These are phyloP conservation scores for Hanseniaspora uvarum DNA, from an alignment of 1,139 yeast species.

Conservation along the genomic window DNA sequence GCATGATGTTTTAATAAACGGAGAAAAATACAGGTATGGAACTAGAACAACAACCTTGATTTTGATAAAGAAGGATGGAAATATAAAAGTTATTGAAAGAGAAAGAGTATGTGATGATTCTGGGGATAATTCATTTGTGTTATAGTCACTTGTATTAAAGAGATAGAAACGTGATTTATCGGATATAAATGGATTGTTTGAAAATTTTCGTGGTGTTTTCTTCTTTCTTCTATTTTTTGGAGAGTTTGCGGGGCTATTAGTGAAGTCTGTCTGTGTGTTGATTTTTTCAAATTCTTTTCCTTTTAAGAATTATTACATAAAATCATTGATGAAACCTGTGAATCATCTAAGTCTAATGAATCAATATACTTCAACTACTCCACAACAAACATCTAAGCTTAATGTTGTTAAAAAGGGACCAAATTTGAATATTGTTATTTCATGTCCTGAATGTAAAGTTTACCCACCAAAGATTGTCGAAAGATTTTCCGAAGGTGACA, in stretches of 20 bases:
- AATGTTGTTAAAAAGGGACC: conserved; percentile 37
- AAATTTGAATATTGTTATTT: conserved; percentile 75
- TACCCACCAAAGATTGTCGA: conserved; percentile 94
- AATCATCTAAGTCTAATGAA: conserved; percentile 11
- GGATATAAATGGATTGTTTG: not conserved
- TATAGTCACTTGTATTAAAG: not conserved
- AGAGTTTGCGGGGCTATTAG: not conserved
- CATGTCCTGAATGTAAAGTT: conserved; percentile 93
- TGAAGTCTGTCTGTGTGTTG: not conserved
- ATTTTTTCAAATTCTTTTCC: not conserved
- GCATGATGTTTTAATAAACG: conserved; percentile 1
- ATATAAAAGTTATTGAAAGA: conserved; percentile 3
- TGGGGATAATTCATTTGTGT: not conserved
- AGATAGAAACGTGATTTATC: not conserved
- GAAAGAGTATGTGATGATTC: not conserved
- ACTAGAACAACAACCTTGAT: conserved; percentile 17
- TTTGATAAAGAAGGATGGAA: conserved; percentile 10
- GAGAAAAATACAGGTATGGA: conserved; percentile 2
- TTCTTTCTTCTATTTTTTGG: not conserved
- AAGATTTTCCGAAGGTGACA: conserved; percentile 93
- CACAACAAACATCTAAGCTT: conserved; percentile 16
- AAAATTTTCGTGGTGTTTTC: too few species aligned
- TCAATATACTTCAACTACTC: conserved; percentile 16
- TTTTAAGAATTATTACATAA: not conserved
- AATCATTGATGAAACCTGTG: not conserved